Evolutionary conservation across 2,329 filamentous ascomycete genomes (phyloP).

Genomic region (Diaporthe caulivora): DNA sequence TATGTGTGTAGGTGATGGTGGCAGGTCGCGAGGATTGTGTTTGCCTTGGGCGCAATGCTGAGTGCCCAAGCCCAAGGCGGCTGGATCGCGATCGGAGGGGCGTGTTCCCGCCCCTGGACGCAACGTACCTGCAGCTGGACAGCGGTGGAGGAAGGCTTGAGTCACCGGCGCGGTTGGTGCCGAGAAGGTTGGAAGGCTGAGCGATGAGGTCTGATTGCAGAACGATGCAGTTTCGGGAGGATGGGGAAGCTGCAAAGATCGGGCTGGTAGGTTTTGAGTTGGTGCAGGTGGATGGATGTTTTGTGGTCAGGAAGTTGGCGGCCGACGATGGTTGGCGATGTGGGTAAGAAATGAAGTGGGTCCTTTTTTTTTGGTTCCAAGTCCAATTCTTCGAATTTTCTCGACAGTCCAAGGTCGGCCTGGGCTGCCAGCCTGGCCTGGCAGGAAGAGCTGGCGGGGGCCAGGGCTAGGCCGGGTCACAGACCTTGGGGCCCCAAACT

Average conservation of each 20-base stretch:
- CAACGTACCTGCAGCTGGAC: conserved; percentile 30
- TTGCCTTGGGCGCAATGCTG: background rate
- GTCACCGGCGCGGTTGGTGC: conserved; percentile 15
- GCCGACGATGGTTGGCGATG: conserved; percentile 8
- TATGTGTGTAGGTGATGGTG: background rate
- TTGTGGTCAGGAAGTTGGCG: conserved; percentile 7
- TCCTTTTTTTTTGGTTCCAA: background rate
- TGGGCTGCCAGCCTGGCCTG: too few species aligned
- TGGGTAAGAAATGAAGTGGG: conserved; percentile 27
- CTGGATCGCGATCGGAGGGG: conserved; percentile 18
- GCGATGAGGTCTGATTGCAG: conserved; percentile 2
- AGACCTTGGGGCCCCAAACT: conserved; percentile 7
- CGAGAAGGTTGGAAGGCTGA: background rate
- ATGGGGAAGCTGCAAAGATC: background rate
- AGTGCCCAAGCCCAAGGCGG: conserved; percentile 17
- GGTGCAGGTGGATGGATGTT: conserved; percentile 8
- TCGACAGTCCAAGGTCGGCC: too few species aligned
- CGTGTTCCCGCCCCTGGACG: conserved; percentile 12
- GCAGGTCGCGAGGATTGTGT: conserved; percentile 2
- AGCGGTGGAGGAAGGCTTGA: conserved; percentile 18
- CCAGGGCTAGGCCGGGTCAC: background rate
- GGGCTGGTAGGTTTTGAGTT: background rate
- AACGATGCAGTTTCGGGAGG: conserved; percentile 4
- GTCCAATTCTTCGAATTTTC: conserved; percentile 9
- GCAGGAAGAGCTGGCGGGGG: background rate